Base-by-base conservation (phyloP, 495 filamentous ascomycete species). In the Talaromyces ruber region DNA sequence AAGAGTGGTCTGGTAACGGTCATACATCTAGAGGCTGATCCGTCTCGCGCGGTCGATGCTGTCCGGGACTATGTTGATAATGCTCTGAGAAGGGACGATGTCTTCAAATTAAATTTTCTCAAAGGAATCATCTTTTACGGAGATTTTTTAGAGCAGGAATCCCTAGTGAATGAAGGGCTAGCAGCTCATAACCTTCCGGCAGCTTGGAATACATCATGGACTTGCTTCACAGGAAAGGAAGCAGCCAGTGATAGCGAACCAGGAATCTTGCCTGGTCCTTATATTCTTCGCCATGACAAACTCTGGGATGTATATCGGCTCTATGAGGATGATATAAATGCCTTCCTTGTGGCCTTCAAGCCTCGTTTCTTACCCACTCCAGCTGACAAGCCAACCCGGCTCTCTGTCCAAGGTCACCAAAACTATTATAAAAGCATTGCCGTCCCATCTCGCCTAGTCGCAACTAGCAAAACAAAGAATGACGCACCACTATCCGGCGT, bases 361-460 rank as follows among this genome's bases (percentile, higher is more conserved):
- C 37, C 37, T n/a, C 37, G 5, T 16, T 16, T 39, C 5, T 39
- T 39, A 4, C 37, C 37, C 14, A 12, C 37, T 4, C 2, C 5
- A n/a, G 4, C 14, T 39, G 8, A 16, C 11, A 39, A n/a, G 5
- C 37, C 5, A 39, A n/a, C 16, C 5, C 37, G 5, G 37, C 37
- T 39, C 8, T 39, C 37, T 39, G 37, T 39, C 5, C 37, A 39
- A 39, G 11, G 37, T 11, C 0, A n/a, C 5, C 37, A n/a, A 39
- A 11, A 39, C 37, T 39, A 39, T n/a, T 39, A 11, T 4, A 39
- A n/a, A 39, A 39, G 37, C 37, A 51, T 63, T 6, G 57, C 68
- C 9, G 67, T 75, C 3, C 71, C 71, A 16, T 69, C 65, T 26
- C 66, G 67, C 12, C 61, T 67, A 11, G 69, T 70, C 39, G 16